Percentiles rank a stretch among this genome's conserved stretches.
These are phyloP conservation scores for Spathaspora arborariae DNA, from an alignment of 805 yeast species.

Conservation along the genomic window DNA sequence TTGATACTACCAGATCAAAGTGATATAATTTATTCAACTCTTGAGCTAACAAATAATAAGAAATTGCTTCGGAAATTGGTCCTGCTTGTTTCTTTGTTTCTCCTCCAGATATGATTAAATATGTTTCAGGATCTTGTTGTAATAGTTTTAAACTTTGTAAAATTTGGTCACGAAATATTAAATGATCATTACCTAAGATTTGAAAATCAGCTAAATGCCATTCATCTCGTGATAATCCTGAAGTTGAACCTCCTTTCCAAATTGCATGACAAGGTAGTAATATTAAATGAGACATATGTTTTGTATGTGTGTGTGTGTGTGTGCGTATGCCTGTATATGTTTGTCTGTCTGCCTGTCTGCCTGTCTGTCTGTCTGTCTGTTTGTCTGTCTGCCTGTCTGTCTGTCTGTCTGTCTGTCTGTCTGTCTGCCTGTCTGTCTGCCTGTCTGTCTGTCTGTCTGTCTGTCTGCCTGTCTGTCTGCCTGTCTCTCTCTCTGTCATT, in stretches of 20 bases:
- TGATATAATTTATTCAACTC: slow-evolving; percentile 17
- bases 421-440: too few species aligned
- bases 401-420: too few species aligned
- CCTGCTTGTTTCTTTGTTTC: slow-evolving; percentile 59
- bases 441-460: too few species aligned
- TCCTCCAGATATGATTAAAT: slow-evolving; percentile 62
- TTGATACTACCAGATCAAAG: slow-evolving; percentile 10
- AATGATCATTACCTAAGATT: slow-evolving; percentile 63
- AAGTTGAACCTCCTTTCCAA: slow-evolving; percentile 43
- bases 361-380: too few species aligned
- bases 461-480: too few species aligned
- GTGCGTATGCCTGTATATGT: too few species aligned
- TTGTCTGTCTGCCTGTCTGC: too few species aligned
- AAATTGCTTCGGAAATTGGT: slow-evolving; percentile 55
- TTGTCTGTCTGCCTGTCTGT: too few species aligned
- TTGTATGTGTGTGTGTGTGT: neutral
- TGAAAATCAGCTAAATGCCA: slow-evolving; percentile 74
- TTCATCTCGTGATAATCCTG: slow-evolving; percentile 47
- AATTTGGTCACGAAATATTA: slow-evolving; percentile 62
- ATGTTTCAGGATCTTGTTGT: slow-evolving; percentile 21
- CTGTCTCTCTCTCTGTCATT: too few species aligned
- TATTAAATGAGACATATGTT: slow-evolving; percentile 19
- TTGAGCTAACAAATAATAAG: slow-evolving; percentile 48
- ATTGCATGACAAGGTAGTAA: slow-evolving; percentile 54
- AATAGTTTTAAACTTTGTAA: slow-evolving; percentile 38